phyloP scores from a whole-genome alignment of 2,329 filamentous ascomycete species.

The Saccharata proteae region DNA sequence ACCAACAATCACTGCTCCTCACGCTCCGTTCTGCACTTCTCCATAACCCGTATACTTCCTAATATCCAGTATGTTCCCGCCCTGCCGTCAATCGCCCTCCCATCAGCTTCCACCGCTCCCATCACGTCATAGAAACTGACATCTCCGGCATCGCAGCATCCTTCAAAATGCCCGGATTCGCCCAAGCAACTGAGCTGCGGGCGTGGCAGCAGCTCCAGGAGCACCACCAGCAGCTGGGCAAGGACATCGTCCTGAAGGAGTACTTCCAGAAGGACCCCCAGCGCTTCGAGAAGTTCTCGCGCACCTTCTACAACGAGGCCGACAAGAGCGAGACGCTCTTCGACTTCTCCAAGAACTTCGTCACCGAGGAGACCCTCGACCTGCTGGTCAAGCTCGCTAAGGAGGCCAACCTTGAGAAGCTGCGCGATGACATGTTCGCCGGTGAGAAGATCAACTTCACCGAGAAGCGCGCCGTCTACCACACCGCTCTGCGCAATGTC shows the following conservation, averaged over 20 bases:
- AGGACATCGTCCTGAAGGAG: slow-evolving; percentile 84
- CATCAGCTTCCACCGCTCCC: slow-evolving; percentile 3
- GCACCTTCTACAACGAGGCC: slow-evolving; percentile 66
- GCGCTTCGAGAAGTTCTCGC: slow-evolving; percentile 84
- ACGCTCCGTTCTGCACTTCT: too few relatives aligned
- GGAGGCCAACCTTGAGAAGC: slow-evolving; percentile 81
- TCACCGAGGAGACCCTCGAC: slow-evolving; percentile 82
- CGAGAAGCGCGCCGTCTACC: slow-evolving; percentile 90
- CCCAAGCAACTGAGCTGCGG: slow-evolving; percentile 73
- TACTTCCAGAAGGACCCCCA: slow-evolving; percentile 79
- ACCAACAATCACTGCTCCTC: too few relatives aligned
- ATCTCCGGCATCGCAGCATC: too few relatives aligned
- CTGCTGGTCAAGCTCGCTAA: slow-evolving; percentile 82
- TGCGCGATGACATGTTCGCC: slow-evolving; percentile 93
- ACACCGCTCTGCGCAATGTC: slow-evolving; percentile 85
- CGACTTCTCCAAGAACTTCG: slow-evolving; percentile 98
- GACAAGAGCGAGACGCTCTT: slow-evolving; percentile 83
- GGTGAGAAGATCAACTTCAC: slow-evolving; percentile 99
- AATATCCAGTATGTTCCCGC: not conserved
- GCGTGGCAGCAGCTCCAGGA: slow-evolving; percentile 86
- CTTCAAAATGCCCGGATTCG: slow-evolving; percentile 47
- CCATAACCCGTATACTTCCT: too few relatives aligned
- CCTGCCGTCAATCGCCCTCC: too few relatives aligned
- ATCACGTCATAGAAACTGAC: slow-evolving; percentile 3
- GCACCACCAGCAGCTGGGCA: slow-evolving; percentile 76